phyloP scores from a whole-genome alignment of 192 early-diverging fungal genomes.

The Piromyces finnis region DNA sequence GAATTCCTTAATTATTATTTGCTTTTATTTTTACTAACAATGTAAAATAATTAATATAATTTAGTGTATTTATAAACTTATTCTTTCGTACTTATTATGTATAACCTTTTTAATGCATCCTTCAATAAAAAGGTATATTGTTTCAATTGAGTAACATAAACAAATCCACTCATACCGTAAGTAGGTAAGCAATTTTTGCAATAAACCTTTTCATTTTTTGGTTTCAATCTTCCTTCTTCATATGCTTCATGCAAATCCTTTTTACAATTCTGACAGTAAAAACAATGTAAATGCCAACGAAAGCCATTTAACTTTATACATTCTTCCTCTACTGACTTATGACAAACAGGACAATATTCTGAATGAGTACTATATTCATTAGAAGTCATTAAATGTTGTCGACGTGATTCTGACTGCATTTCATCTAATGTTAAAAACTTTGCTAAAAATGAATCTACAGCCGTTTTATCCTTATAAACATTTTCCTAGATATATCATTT shows the following conservation, averaged over 20 bases:
- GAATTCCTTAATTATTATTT: too few relatives aligned
- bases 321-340: conserved; percentile 65
- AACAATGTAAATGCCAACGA: conserved; percentile 73
- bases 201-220: background rate
- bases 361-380: conserved; percentile 44
- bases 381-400: conserved; percentile 27
- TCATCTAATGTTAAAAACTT: background rate
- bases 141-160: conserved; percentile 65
- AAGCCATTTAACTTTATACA: conserved; percentile 47
- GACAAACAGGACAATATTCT: conserved; percentile 67
- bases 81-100: conserved; percentile 44
- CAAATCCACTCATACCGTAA: conserved; percentile 10
- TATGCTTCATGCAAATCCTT: background rate
- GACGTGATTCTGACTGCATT: background rate
- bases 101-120: conserved; percentile 63
- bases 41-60: too few relatives aligned
- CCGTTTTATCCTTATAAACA: conserved; percentile 20
- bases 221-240: background rate
- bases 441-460: conserved; percentile 47
- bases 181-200: background rate
- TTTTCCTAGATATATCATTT: too few relatives aligned
- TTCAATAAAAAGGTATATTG: conserved; percentile 81
- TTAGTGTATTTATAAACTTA: too few relatives aligned
- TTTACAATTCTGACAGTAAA: conserved; percentile 33
- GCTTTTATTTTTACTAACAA: too few relatives aligned